A percentile compares a stretch with the other conserved stretches of the same genome.
phyloP scores from a whole-genome alignment of 192 early-diverging fungal species.

The Umbelopsis isabellina region DNA sequence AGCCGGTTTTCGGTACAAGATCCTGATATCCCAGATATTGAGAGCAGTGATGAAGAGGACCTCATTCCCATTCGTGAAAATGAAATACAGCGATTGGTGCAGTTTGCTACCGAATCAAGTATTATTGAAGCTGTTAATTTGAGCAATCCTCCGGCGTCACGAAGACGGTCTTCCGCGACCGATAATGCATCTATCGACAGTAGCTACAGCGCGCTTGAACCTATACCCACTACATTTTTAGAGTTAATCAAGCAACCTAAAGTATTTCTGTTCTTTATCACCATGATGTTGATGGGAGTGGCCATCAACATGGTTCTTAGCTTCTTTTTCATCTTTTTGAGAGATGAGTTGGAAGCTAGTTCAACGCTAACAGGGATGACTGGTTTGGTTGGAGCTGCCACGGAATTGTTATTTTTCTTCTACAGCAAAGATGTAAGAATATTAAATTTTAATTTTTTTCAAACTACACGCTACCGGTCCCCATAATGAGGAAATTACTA shows the following conservation, averaged over 20 bases:
- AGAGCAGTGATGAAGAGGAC: constrained; percentile 28
- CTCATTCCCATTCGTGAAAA: constrained; percentile 35
- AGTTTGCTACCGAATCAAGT: constrained; percentile 46
- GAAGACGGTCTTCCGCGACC: constrained; percentile 10
- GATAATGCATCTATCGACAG: constrained; percentile 23
- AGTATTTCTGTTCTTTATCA: constrained; percentile 42
- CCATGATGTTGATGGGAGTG: constrained; percentile 53
- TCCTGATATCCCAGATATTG: constrained; percentile 1
- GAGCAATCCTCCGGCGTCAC: constrained; percentile 29
- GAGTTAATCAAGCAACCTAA: constrained; percentile 37
- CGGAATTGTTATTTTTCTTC: constrained; percentile 49
- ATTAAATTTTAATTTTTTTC: neutral
- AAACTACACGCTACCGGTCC: neutral
- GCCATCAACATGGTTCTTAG: constrained; percentile 46
- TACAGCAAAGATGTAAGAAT: constrained; percentile 47
- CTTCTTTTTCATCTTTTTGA: constrained; percentile 49
- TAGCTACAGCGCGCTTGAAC: constrained; percentile 1
- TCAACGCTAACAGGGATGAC: constrained; percentile 47
- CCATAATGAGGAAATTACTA: neutral
- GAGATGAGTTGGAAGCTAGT: constrained; percentile 45
- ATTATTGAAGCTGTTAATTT: constrained; percentile 43
- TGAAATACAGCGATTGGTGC: constrained; percentile 40
- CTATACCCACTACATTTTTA: constrained; percentile 34
- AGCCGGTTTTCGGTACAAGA: constrained; percentile 2
- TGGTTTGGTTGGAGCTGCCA: constrained; percentile 44